These are phyloP conservation scores for Skeletonema costatum DNA, from an alignment of 108 stramenopile species.

Conservation along the genomic window DNA sequence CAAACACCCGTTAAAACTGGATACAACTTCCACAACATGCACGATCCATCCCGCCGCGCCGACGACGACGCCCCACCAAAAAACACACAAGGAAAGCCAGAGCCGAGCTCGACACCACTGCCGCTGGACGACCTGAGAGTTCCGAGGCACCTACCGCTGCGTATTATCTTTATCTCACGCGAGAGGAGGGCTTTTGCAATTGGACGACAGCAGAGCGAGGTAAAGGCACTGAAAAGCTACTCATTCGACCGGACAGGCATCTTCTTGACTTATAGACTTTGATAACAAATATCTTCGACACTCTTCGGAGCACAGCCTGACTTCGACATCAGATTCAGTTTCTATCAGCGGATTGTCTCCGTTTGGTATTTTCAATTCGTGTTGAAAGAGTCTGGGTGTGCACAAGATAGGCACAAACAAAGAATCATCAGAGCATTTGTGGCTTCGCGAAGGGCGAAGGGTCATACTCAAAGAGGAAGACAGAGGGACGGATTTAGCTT, in stretches of 20 bases:
- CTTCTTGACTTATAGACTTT: neutral
- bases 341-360: constrained; percentile 1
- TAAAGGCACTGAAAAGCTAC: neutral
- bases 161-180: neutral
- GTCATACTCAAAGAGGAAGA: neutral
- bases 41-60: too few species aligned
- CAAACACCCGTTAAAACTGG: too few species aligned
- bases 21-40: too few species aligned
- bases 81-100: too few species aligned
- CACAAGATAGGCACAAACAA: neutral
- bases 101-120: neutral
- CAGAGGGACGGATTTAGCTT: neutral
- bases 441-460: neutral
- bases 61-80: too few species aligned
- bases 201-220: neutral
- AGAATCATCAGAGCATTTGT: neutral
- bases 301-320: neutral
- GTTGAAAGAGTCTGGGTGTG: neutral
- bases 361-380: neutral
- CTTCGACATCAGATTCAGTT: neutral
- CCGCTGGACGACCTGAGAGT: neutral
- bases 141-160: neutral
- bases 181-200: neutral
- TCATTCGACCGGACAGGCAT: neutral
- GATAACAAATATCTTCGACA: neutral